Base-by-base conservation (phyloP, 805 yeast genomes). In the Ascoidea tarda region DNA sequence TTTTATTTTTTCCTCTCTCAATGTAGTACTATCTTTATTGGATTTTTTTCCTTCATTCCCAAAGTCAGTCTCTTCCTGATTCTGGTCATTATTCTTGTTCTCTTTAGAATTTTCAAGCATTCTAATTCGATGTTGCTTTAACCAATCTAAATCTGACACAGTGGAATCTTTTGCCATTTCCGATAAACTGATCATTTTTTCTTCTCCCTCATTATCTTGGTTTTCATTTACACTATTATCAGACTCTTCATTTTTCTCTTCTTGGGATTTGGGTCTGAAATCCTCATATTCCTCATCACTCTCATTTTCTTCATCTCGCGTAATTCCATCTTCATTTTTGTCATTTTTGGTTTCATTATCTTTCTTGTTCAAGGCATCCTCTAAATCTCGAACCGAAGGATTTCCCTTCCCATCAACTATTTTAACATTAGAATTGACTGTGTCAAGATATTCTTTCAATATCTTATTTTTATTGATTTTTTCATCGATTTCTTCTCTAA, bases 81-180 rank as follows among this genome's bases (percentile, higher is more conserved):
- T 55, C 47, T 57, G 63, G 48, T 59, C 58, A 46, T 58, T 53
- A 8, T 38, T 38, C 8, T 8, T 38, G 4, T 8, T 10, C 14
- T 38, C 44, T 38, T 38, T 38, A 38, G 8, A 10, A 38, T 38
- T 38, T 38, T 38, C 44, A 38, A 38, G 8, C 14, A 38, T 38
- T 38, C 44, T 38, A 59, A 75, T 77, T 61, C 81, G 80, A 38
- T 38, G 44, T 10, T 38, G 8, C 14, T 38, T 38, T 55, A 90
- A 74, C 98, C 98, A 90, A 53, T 90, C 96, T 51, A 86, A 67
- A 69, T 90, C 96, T 12, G 89, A 75, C 12, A 85, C 73, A 12
- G 60, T 67, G 53, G 75, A 78, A 59, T 79, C 78, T 44, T 67
- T 67, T 5, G 78, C 80, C 4, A 68, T 51, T 1, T 58, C 59